Percentiles rank a stretch among this genome's conserved stretches.
phyloP scores from a whole-genome alignment of 2,329 filamentous ascomycete species.

The Sclerotinia spermophila region DNA sequence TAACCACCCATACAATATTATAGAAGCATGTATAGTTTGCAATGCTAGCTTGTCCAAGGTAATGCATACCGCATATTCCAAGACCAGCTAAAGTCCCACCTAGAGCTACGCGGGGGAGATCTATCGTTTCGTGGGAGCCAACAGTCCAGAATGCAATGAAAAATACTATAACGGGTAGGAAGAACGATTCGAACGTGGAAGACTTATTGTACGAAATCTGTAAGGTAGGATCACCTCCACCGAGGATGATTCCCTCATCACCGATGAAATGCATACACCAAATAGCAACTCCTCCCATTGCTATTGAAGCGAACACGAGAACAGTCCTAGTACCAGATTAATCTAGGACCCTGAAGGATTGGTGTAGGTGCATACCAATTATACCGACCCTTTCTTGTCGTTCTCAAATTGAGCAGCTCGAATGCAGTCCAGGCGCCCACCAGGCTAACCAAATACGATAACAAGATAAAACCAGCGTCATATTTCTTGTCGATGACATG shows the following conservation, averaged over 20 bases:
- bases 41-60: slow-evolving; percentile 80
- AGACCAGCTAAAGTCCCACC: slow-evolving; percentile 69
- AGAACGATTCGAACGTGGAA: slow-evolving; percentile 73
- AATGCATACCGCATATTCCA: slow-evolving; percentile 82
- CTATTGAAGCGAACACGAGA: slow-evolving; percentile 59
- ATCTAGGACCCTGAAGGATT: background rate
- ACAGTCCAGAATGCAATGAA: slow-evolving; percentile 68
- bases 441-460: slow-evolving; percentile 68
- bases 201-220: slow-evolving; percentile 71
- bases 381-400: slow-evolving; percentile 61
- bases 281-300: slow-evolving; percentile 71
- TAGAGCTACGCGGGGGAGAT: slow-evolving; percentile 54
- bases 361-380: slow-evolving; percentile 56
- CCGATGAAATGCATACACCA: slow-evolving; percentile 83
- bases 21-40: slow-evolving; percentile 70
- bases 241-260: slow-evolving; percentile 73
- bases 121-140: slow-evolving; percentile 55
- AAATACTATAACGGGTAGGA: slow-evolving; percentile 73
- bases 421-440: slow-evolving; percentile 75
- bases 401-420: slow-evolving; percentile 75
- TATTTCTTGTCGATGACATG: slow-evolving; percentile 25
- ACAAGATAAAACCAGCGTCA: slow-evolving; percentile 59
- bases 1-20: slow-evolving; percentile 52
- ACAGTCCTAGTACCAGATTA: slow-evolving; percentile 49
- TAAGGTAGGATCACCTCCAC: slow-evolving; percentile 54